Conservation (phyloP, 352 stramenopile genomes). For the Globisporangium okanoganense region DNA sequence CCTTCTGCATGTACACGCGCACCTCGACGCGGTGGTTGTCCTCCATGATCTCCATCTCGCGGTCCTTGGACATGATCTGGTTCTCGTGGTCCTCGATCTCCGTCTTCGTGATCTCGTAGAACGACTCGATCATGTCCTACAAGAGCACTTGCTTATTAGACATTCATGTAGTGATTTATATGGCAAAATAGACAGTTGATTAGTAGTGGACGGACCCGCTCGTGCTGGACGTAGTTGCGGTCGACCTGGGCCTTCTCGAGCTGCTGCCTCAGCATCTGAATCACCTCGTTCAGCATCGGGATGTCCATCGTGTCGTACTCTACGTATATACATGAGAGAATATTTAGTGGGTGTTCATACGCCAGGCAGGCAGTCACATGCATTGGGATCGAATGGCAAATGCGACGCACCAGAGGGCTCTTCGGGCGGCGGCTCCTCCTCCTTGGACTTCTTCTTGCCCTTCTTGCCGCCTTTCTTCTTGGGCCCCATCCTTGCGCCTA, state of each 20-base stretch:
- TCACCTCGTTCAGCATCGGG: conserved; percentile 91
- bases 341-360: background rate
- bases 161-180: background rate
- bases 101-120: conserved; percentile 93
- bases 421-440: conserved; percentile 57
- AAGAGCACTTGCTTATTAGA: background rate
- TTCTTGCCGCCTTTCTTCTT: conserved; percentile 76
- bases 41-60: conserved; percentile 95
- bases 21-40: conserved; percentile 94
- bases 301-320: conserved; percentile 93
- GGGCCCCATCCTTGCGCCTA: conserved; percentile 35
- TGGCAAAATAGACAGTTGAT: no score
- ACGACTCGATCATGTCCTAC: conserved; percentile 93
- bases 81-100: conserved; percentile 91
- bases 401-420: conserved; percentile 59
- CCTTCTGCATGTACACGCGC: conserved; percentile 92
- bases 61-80: conserved; percentile 90
- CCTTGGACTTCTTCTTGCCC: conserved; percentile 65
- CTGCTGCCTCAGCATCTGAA: conserved; percentile 90
- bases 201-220: conserved; percentile 48
- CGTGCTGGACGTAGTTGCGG: conserved; percentile 94
- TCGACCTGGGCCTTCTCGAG: conserved; percentile 89
- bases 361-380: background rate
- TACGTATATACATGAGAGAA: conserved; percentile 15
- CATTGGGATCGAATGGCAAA: background rate